Evolutionary conservation across 2,329 filamentous ascomycete genomes (phyloP).

Genomic region (Dactylellina parvicollis): DNA sequence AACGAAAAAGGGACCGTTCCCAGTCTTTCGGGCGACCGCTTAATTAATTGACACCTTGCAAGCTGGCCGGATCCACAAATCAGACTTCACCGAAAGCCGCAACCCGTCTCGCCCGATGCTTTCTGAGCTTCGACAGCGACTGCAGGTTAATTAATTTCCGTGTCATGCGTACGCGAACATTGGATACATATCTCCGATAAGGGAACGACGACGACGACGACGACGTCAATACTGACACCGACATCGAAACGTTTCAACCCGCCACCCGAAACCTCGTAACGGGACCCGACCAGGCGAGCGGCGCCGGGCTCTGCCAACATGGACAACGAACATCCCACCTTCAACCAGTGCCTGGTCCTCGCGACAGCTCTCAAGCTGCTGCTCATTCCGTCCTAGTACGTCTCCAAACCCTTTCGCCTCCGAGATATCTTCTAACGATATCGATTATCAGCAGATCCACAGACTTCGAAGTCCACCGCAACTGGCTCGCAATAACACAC

Average conservation of each 20-base stretch:
- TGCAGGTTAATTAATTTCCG: slow-evolving; percentile 29
- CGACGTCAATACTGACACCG: too few species aligned
- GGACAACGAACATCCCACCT: slow-evolving; percentile 74
- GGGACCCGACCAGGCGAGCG: background rate
- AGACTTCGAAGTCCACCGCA: slow-evolving; percentile 98
- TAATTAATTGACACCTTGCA: slow-evolving; percentile 17
- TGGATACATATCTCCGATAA: background rate
- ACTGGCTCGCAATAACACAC: slow-evolving; percentile 96
- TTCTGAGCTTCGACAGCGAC: background rate
- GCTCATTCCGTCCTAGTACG: slow-evolving; percentile 89
- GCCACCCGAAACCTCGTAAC: background rate
- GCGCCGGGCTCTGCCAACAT: slow-evolving; percentile 27
- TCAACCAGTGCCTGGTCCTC: slow-evolving; percentile 85
- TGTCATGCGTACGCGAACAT: background rate
- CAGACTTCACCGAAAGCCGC: background rate
- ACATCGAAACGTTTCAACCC: too few species aligned
- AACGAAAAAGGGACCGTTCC: slow-evolving; percentile 9
- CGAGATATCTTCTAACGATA: slow-evolving; percentile 45
- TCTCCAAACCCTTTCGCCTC: slow-evolving; percentile 38
- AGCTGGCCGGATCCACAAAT: slow-evolving; percentile 33
- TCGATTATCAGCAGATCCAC: slow-evolving; percentile 81
- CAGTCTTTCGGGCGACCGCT: slow-evolving; percentile 11
- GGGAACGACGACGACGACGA: background rate
- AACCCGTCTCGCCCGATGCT: background rate
- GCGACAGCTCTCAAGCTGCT: slow-evolving; percentile 90